phyloP scores from a whole-genome alignment of 345 rosid genomes.

The Moricandia arvensis region DNA sequence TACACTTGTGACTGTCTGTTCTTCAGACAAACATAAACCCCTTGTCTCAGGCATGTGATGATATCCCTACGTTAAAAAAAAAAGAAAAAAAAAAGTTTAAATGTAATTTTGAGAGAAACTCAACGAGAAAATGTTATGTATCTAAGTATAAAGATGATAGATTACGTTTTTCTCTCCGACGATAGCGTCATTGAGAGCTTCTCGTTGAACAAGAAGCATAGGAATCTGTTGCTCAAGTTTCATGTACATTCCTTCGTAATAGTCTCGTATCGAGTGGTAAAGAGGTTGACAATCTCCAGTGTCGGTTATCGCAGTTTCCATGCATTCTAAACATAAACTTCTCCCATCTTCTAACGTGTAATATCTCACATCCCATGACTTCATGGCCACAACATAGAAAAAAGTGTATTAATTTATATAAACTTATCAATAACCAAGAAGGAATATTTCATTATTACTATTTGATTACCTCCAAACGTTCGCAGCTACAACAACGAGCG shows the following conservation, averaged over 20 bases:
- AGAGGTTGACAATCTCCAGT: slow-evolving; percentile 94
- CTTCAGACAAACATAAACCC: slow-evolving; percentile 93
- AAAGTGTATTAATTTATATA: neutral
- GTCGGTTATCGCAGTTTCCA: slow-evolving; percentile 94
- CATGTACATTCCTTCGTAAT: slow-evolving; percentile 93
- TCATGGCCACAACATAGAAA: neutral
- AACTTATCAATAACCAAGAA: neutral
- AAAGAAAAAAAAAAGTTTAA: neutral
- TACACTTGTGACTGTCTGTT: slow-evolving; percentile 92
- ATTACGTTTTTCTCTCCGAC: slow-evolving; percentile 78
- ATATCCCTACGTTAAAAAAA: slow-evolving; percentile 56
- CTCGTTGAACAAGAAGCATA: slow-evolving; percentile 93
- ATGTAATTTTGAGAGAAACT: neutral
- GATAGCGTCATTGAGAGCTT: slow-evolving; percentile 91
- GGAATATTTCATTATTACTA: neutral
- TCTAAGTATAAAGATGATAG: neutral
- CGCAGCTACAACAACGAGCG: slow-evolving; percentile 92
- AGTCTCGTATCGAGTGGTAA: slow-evolving; percentile 89
- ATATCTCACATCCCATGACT: slow-evolving; percentile 68
- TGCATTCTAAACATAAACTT: slow-evolving; percentile 79
- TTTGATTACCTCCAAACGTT: slow-evolving; percentile 77
- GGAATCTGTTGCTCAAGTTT: slow-evolving; percentile 90
- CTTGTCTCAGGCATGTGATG: slow-evolving; percentile 98
- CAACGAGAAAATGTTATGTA: neutral
- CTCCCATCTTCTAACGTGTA: slow-evolving; percentile 78